These are phyloP conservation scores for Aspergillus japonicus DNA, from an alignment of 2,329 filamentous ascomycete genomes.

Conservation along the genomic window DNA sequence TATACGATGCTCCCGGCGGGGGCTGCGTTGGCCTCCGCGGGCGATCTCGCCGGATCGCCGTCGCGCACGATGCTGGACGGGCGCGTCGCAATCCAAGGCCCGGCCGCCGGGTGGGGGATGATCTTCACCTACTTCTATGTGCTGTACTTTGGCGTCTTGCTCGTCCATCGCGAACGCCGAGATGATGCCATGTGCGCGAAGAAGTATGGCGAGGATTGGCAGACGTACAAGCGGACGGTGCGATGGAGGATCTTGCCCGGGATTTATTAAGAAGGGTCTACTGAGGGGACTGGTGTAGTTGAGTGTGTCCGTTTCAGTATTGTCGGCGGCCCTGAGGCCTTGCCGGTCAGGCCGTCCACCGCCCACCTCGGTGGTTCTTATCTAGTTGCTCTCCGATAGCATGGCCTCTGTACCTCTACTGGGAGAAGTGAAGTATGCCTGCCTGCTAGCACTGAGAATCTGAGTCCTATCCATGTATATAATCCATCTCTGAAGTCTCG, in stretches of 20 bases:
- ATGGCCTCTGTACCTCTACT: too few species aligned
- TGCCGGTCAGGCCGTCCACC: too few species aligned
- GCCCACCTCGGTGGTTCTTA: too few species aligned
- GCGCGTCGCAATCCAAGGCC: constrained; percentile 12
- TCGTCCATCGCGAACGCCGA: constrained; percentile 77
- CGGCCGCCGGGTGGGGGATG: constrained; percentile 67
- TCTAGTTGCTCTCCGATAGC: too few species aligned
- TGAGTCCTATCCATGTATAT: too few species aligned
- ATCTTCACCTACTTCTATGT: constrained; percentile 90
- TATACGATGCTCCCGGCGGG: constrained; percentile 59
- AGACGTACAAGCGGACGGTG: constrained; percentile 76
- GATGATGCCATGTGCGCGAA: constrained; percentile 83
- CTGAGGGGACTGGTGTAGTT: not conserved
- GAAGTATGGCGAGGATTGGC: constrained; percentile 90
- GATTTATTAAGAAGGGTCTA: constrained; percentile 59
- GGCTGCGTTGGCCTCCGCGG: not conserved
- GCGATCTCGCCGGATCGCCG: constrained; percentile 28
- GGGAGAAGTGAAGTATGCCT: too few species aligned
- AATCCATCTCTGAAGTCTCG: too few species aligned
- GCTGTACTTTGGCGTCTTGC: constrained; percentile 78
- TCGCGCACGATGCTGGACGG: constrained; percentile 51
- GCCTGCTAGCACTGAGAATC: too few species aligned
- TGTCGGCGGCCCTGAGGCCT: too few species aligned
- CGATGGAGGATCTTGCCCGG: constrained; percentile 76
- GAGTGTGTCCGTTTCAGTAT: too few species aligned